Evolutionary conservation across 257 asterid genomes (phyloP), one percentile per base, ranked within the genome.

Genomic region (Petrea volubilis): DNA sequence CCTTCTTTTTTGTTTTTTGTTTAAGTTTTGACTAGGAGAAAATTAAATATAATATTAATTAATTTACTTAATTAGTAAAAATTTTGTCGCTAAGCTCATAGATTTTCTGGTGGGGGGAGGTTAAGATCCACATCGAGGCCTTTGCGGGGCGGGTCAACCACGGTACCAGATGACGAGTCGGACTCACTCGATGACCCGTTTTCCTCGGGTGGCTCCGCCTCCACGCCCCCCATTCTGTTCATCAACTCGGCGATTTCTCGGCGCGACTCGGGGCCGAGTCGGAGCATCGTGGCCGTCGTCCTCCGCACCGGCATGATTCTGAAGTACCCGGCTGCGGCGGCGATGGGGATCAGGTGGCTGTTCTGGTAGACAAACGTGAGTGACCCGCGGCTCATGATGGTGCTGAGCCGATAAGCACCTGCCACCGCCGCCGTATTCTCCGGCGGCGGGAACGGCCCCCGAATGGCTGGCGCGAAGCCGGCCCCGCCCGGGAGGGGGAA

Each of bases 401-500:
- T 2, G 38, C 38, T 7, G 3, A 7, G 38, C 3, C 38, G 38
- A 7, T 7, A n/a, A n/a, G 11, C 38, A 3, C 7, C 43, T 7
- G 43, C 43, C 43, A 7, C 2, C 29, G 11, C 17, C 29, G 27
- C 18, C 10, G 61, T 20, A 1, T 0, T 5, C 14, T 5, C 7
- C 33, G 51, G 3, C 46, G 63, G 0, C 63, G 63, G 59, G 56
- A 49, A 24, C 14, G 61, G 24, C 17, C 28, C 27, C n/a, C n/a
- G n/a, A n/a, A n/a, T n/a, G n/a, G n/a, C n/a, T n/a, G n/a, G n/a
- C n/a, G n/a, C n/a, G n/a, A n/a, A n/a, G n/a, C 9, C 43, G 43
- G 3, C 38, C 7, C 50, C 64, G 53, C 63, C 55, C 2, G 56
- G 70, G 4, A 40, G 47, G 0, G 83, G 77, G 49, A 78, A 78